Percentiles rank a stretch among this genome's conserved stretches.
phyloP scores from a whole-genome alignment of 495 filamentous ascomycete species.

The Penicillium robsamsonii region DNA sequence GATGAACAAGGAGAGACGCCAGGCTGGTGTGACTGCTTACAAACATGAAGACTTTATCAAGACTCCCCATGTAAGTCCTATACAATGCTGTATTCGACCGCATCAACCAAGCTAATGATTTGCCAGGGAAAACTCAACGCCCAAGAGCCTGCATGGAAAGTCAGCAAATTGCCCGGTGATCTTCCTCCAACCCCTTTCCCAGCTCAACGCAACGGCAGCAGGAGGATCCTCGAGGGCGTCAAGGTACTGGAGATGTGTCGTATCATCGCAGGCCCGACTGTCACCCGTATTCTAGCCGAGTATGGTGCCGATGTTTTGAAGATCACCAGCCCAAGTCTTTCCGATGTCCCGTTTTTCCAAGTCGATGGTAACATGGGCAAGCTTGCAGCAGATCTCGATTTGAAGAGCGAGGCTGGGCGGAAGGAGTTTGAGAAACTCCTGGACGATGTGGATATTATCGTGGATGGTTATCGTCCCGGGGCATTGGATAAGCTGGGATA shows the following conservation, averaged over 20 bases:
- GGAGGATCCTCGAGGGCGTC: constrained; percentile 34
- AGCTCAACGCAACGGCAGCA: constrained; percentile 25
- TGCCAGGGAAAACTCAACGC: constrained; percentile 47
- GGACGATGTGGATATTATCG: constrained; percentile 55
- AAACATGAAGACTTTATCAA: constrained; percentile 63
- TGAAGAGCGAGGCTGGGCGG: constrained; percentile 53
- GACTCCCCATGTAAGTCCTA: constrained; percentile 54
- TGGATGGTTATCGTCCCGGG: constrained; percentile 69
- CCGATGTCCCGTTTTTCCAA: constrained; percentile 78
- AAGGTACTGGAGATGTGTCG: constrained; percentile 69
- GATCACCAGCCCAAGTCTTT: constrained; percentile 63
- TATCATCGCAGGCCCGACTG: constrained; percentile 57
- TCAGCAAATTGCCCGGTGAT: constrained; percentile 44
- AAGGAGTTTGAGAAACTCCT: constrained; percentile 58
- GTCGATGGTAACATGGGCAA: constrained; percentile 78
- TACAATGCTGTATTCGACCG: constrained; percentile 9
- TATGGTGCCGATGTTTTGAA: constrained; percentile 70
- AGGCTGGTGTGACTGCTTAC: constrained; percentile 65
- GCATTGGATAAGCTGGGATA: constrained; percentile 65
- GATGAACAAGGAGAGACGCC: constrained; percentile 58
- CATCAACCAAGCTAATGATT: constrained; percentile 15
- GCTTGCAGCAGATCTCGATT: constrained; percentile 55
- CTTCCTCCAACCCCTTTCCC: constrained; percentile 56
- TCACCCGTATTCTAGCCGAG: constrained; percentile 63
- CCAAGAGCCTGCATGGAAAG: constrained; percentile 53